Base-by-base conservation (phyloP, 345 rosid species). In the Lepidium aucheri region DNA sequence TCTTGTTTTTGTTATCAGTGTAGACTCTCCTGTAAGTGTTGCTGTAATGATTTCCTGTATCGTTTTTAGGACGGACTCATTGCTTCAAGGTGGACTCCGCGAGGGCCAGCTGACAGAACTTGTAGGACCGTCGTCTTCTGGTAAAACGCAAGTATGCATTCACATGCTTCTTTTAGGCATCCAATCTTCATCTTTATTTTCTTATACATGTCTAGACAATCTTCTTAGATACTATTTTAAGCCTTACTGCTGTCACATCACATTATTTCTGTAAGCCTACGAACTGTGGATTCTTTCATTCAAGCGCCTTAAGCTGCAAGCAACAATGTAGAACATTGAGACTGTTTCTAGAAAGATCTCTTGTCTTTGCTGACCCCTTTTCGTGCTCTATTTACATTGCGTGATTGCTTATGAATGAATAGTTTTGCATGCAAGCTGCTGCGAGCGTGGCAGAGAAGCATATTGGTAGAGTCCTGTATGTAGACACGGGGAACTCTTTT, bases 401-500 rank as follows among this genome's bases (percentile, higher is more conserved):
- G 38, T 42, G 51, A 40, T 46, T 63, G 55, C 28, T 62, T 63
- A 18, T 39, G 42, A 17, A 54, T 63, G 52, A 49, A 3, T 41
- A 86, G 96, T 71, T 88, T 79, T 91, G 97, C 69, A 78, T 91
- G 50, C 83, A 65, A 74, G 74, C 83, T 63, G 82, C 94, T 24
- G 69, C 94, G 22, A 74, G 46, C 60, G 82, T 86, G 54, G 89
- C 93, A 17, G 76, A 54, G 60, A 78, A 64, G 54, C 60, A 81
- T 67, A 53, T 6, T 9, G 86, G 89, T 9, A 32, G 62, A 15
- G 86, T 86, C 51, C 66, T 81, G 30, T 88, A 86, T 65, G 1
- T 90, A 43, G 97, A 91, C 73, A 88, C 97, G 6, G 80, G 96
- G 49, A 86, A 86, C 81, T 83, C 97, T 3, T 91, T 88, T 81